These are phyloP conservation scores for Aureobasidium uvarum DNA, from an alignment of 2,329 filamentous ascomycete genomes.

Conservation along the genomic window DNA sequence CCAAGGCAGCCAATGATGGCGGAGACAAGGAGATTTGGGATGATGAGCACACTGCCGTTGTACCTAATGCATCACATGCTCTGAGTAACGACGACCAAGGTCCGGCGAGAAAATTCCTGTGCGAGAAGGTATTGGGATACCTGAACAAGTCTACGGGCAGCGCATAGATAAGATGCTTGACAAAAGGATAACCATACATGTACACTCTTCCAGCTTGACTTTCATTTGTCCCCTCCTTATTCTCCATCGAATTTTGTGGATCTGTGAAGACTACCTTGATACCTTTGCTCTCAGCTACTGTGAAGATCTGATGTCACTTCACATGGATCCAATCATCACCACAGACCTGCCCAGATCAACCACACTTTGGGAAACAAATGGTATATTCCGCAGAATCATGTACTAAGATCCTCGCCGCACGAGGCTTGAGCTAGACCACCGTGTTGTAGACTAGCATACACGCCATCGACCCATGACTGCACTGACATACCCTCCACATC, in stretches of 20 bases:
- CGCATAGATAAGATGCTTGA: background rate
- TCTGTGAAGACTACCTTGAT: background rate
- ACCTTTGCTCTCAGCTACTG: background rate
- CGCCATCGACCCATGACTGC: background rate
- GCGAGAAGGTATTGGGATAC: conserved; percentile 30
- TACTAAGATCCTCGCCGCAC: background rate
- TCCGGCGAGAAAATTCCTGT: conserved; percentile 37
- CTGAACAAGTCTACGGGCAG: conserved; percentile 21
- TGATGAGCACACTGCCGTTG: conserved; percentile 48
- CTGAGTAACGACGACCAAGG: conserved; percentile 50
- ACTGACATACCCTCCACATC: background rate
- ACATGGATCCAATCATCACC: conserved; percentile 4
- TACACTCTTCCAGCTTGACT: background rate
- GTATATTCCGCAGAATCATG: background rate
- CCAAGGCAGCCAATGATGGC: conserved; percentile 41
- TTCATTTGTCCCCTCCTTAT: background rate
- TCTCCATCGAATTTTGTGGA: background rate
- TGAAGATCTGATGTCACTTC: background rate
- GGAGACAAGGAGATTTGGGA: conserved; percentile 46
- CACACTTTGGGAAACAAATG: too few relatives aligned
- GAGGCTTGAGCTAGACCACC: background rate
- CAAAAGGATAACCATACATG: conserved; percentile 2
- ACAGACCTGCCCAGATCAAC: background rate
- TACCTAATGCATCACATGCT: conserved; percentile 52
- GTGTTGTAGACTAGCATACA: background rate